phyloP scores from a whole-genome alignment of 352 stramenopile genomes.

The Globisporangium nodosum region DNA sequence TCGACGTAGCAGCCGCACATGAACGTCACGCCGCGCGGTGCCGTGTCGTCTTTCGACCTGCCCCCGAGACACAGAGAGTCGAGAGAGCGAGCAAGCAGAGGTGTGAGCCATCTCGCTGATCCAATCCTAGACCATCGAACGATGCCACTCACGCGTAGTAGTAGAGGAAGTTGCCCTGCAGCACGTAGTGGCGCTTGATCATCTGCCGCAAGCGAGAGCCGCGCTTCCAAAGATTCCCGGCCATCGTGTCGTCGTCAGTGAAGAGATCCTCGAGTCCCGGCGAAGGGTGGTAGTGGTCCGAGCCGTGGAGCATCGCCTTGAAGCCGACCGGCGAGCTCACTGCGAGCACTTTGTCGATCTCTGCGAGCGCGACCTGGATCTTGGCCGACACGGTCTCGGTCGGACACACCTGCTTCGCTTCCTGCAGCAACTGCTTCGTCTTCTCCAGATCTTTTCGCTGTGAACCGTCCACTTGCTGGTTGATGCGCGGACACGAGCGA shows the following conservation, averaged over 20 bases:
- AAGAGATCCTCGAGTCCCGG: conserved; percentile 22
- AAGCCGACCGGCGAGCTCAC: conserved; percentile 1
- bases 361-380: conserved; percentile 36
- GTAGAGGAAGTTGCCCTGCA: conserved; percentile 88
- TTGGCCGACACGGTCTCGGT: conserved; percentile 34
- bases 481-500: conserved; percentile 23
- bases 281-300: conserved; percentile 10
- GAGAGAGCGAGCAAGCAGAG: not conserved
- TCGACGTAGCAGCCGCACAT: conserved; percentile 81
- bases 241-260: conserved; percentile 33
- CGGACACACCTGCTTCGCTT: conserved; percentile 39
- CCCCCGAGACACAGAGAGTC: not conserved
- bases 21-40: conserved; percentile 71
- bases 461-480: conserved; percentile 14
- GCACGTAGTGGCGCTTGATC: conserved; percentile 81
- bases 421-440: conserved; percentile 39
- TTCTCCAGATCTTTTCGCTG: conserved; percentile 52
- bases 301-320: not conserved
- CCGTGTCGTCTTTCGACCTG: conserved; percentile 62
- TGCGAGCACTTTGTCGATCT: conserved; percentile 36
- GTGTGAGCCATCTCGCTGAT: not conserved
- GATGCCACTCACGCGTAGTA: conserved; percentile 57
- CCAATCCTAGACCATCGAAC: not conserved
- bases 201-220: conserved; percentile 78
- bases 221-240: conserved; percentile 71